Base-by-base conservation (phyloP, 441 rosid genomes). In the Breynia disticha region DNA sequence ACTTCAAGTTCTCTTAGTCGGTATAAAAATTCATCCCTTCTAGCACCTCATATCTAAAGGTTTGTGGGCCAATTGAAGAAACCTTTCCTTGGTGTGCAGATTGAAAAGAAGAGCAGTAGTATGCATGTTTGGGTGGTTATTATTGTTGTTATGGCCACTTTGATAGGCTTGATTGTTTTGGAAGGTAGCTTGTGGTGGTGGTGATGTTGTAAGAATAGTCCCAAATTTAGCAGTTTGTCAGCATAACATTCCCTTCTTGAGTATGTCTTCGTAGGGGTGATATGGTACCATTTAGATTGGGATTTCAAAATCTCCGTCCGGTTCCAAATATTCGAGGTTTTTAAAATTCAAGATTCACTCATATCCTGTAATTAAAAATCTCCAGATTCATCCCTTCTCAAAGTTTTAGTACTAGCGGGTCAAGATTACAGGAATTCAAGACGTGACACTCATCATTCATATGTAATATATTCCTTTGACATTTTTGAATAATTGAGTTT, bases 261-360 rank as follows among this genome's bases (percentile, higher is more conserved):
- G 50, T 79, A 81, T 60, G 82, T 82, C 6, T 81, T 82, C 11
- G n/a, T n/a, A n/a, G n/a, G n/a, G n/a, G n/a, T n/a, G n/a, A n/a
- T n/a, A n/a, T n/a, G n/a, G n/a, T n/a, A n/a, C n/a, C n/a, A n/a
- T n/a, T n/a, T n/a, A n/a, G n/a, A n/a, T n/a, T n/a, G n/a, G n/a
- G n/a, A n/a, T n/a, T n/a, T n/a, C n/a, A n/a, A n/a, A n/a, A n/a
- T n/a, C n/a, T n/a, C n/a, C n/a, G n/a, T n/a, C n/a, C n/a, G n/a
- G n/a, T n/a, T n/a, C n/a, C n/a, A n/a, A n/a, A n/a, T n/a, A n/a
- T n/a, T n/a, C n/a, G n/a, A n/a, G n/a, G n/a, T n/a, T n/a, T n/a
- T n/a, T n/a, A n/a, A n/a, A n/a, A n/a, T n/a, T n/a, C n/a, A n/a
- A n/a, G n/a, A n/a, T n/a, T n/a, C n/a, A n/a, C n/a, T n/a, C n/a